A percentile compares a stretch with the other conserved stretches of the same genome.
Conservation (phyloP, 768 basidiomycete genomes). For the Pulveroboletus frians region DNA sequence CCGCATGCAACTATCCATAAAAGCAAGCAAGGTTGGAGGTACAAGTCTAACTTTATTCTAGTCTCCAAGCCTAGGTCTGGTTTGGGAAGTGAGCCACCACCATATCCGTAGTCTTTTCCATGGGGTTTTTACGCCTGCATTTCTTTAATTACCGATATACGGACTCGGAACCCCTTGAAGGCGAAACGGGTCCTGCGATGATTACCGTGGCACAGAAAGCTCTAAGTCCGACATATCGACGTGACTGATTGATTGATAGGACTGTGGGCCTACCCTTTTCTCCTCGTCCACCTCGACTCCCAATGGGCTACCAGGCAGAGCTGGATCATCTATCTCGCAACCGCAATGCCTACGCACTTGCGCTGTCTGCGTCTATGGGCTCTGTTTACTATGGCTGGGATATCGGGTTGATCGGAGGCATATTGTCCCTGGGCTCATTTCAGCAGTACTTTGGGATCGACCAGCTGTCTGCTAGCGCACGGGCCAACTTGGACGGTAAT, state of each 20-base stretch:
- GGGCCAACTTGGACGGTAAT: conserved; percentile 43
- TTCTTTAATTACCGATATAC: no score
- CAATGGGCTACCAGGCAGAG: conserved; percentile 25
- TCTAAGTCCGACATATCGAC: background rate
- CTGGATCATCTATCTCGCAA: conserved; percentile 28
- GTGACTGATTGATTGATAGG: background rate
- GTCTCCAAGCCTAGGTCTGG: background rate
- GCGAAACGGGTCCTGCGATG: background rate
- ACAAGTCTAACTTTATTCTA: no score
- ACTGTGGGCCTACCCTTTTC: no score
- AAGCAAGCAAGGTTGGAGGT: no score
- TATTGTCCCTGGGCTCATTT: conserved; percentile 43
- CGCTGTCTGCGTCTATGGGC: conserved; percentile 42
- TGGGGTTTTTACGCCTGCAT: no score
- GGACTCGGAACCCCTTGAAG: no score
- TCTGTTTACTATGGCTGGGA: conserved; percentile 50
- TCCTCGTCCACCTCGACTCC: background rate
- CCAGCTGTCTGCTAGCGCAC: conserved; percentile 31
- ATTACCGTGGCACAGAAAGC: background rate
- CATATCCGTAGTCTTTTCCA: no score
- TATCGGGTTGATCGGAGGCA: conserved; percentile 46
- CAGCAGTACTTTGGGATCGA: conserved; percentile 45
- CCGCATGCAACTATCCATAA: no score
- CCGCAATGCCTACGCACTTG: conserved; percentile 43
- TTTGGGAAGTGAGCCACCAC: no score